These are phyloP conservation scores for Ganoderma leucocontextum DNA, from an alignment of 1,284 basidiomycete genomes.

Conservation along the genomic window DNA sequence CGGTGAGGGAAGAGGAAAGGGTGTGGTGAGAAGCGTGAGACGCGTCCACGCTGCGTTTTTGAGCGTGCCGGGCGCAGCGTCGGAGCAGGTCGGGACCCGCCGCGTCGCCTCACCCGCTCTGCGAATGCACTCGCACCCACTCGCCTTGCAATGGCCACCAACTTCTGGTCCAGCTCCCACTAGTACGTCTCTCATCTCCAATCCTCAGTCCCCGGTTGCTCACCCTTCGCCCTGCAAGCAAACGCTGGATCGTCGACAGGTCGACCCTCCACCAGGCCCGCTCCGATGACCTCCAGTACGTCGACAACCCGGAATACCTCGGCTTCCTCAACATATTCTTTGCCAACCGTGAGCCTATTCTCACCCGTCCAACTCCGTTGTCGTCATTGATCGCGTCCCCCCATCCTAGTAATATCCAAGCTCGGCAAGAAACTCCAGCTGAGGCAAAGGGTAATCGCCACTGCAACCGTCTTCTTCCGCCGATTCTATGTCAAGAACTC, in stretches of 20 bases:
- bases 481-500: slow-evolving; percentile 95
- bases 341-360: slow-evolving; percentile 67
- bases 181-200: slow-evolving; percentile 55
- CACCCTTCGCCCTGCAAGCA: slow-evolving; percentile 53
- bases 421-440: slow-evolving; percentile 87
- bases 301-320: slow-evolving; percentile 76
- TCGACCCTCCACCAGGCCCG: slow-evolving; percentile 77
- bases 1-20: slow-evolving; percentile 24
- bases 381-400: neutral
- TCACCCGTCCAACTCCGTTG: slow-evolving; percentile 1
- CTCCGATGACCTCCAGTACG: slow-evolving; percentile 78
- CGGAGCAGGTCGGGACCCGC: slow-evolving; percentile 34
- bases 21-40: slow-evolving; percentile 4
- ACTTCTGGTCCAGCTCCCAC: slow-evolving; percentile 81
- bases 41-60: slow-evolving; percentile 25
- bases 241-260: slow-evolving; percentile 90
- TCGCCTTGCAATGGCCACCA: slow-evolving; percentile 64
- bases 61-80: slow-evolving; percentile 16
- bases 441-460: slow-evolving; percentile 91
- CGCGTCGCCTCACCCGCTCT: neutral
- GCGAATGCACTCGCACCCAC: slow-evolving; percentile 2
- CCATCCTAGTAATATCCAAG: slow-evolving; percentile 78
- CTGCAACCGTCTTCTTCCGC: slow-evolving; percentile 92
- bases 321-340: slow-evolving; percentile 88
- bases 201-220: slow-evolving; percentile 4